Percentiles rank a stretch among this genome's conserved stretches.
phyloP scores from a whole-genome alignment of 1,284 basidiomycete species.

The Fistulinella cinereoalba region DNA sequence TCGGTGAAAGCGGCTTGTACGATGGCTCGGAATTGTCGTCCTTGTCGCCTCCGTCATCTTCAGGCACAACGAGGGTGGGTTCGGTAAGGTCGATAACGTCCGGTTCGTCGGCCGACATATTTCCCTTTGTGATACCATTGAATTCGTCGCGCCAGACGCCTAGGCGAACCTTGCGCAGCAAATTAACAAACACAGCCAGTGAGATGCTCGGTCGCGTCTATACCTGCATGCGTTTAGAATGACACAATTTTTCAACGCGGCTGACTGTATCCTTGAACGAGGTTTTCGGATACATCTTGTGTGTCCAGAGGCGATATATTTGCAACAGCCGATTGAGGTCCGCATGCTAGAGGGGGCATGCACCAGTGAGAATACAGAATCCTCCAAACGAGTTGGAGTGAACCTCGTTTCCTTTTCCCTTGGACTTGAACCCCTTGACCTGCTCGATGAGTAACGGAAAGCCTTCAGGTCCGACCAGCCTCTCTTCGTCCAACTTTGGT shows the following conservation, averaged over 20 bases:
- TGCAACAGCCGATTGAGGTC: constrained; percentile 79
- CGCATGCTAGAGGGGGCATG: constrained; percentile 45
- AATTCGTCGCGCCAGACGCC: constrained; percentile 75
- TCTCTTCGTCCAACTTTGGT: constrained; percentile 68
- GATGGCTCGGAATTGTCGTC: constrained; percentile 11
- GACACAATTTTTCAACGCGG: constrained; percentile 82
- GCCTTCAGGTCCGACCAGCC: constrained; percentile 68
- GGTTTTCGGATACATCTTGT: constrained; percentile 84
- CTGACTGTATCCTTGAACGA: constrained; percentile 82
- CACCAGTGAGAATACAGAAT: constrained; percentile 1
- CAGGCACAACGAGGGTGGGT: constrained; percentile 19
- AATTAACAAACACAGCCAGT: constrained; percentile 8
- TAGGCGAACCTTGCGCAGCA: constrained; percentile 53
- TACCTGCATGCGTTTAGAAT: constrained; percentile 83
- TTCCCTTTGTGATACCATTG: constrained; percentile 48
- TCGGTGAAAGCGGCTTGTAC: background rate
- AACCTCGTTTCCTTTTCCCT: constrained; percentile 90
- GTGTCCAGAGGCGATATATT: constrained; percentile 90
- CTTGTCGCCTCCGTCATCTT: constrained; percentile 20
- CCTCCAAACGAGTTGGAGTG: constrained; percentile 16
- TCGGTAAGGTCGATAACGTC: constrained; percentile 33
- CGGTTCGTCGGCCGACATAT: constrained; percentile 30
- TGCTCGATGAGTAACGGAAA: constrained; percentile 75
- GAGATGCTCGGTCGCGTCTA: constrained; percentile 12
- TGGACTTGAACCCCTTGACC: constrained; percentile 71